A percentile compares a stretch with the other conserved stretches of the same genome.
Conservation (phyloP, 805 yeast genomes). For the Candida ipomoeae region DNA sequence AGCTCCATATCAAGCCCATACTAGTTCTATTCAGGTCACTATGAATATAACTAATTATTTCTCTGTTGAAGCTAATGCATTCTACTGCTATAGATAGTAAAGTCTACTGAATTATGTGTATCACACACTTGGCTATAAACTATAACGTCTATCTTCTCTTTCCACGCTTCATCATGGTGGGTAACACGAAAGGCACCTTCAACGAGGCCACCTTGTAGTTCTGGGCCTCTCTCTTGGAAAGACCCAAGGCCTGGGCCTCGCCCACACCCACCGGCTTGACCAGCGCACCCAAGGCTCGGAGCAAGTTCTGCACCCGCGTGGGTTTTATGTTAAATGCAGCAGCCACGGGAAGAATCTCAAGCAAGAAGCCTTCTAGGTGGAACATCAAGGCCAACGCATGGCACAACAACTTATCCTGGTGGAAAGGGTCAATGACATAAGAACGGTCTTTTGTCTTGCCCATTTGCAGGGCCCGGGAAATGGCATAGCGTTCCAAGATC, state of each 20-base stretch:
- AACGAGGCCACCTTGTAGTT: constrained; percentile 76
- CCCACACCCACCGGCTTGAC: constrained; percentile 67
- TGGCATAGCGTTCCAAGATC: constrained; percentile 66
- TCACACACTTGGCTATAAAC: too few species aligned
- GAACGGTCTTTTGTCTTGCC: constrained; percentile 74
- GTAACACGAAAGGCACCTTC: constrained; percentile 85
- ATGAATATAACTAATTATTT: too few species aligned
- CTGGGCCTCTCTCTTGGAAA: constrained; percentile 55
- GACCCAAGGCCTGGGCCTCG: constrained; percentile 71
- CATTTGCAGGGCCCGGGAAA: constrained; percentile 40
- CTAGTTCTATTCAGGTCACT: too few species aligned
- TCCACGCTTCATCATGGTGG: constrained; percentile 72
- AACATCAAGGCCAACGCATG: constrained; percentile 67
- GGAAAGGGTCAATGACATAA: constrained; percentile 80
- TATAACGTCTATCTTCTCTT: constrained; percentile 24
- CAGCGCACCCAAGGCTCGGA: constrained; percentile 77
- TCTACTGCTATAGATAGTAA: too few species aligned
- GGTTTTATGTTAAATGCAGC: constrained; percentile 81
- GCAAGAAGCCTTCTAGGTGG: constrained; percentile 69
- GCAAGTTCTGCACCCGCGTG: constrained; percentile 59
- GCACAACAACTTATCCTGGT: constrained; percentile 83
- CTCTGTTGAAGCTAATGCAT: too few species aligned
- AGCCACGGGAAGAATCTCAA: constrained; percentile 78
- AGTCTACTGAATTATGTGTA: too few species aligned
- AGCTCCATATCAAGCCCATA: too few species aligned